Evolutionary conservation across 2,329 filamentous ascomycete species (phyloP).

Genomic region (Annulohypoxylon truncatum): DNA sequence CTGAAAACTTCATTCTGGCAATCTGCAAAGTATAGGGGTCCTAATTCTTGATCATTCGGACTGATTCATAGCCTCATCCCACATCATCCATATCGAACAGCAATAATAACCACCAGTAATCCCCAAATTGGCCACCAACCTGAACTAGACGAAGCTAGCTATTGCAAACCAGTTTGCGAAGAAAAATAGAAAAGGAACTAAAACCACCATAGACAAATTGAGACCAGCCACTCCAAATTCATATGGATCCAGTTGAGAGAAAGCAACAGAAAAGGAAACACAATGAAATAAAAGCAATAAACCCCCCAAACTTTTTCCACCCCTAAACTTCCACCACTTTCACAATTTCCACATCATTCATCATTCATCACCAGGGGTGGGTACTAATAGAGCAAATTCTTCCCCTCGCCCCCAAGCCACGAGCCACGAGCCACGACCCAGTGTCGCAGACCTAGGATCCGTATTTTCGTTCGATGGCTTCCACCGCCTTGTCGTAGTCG

Average conservation of each 20-base stretch:
- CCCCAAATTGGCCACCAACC: neutral
- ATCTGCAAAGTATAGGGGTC: neutral
- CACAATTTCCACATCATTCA: too few relatives aligned
- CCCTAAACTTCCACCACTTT: too few relatives aligned
- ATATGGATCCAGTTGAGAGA: too few relatives aligned
- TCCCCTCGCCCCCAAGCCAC: too few relatives aligned
- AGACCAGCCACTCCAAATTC: neutral
- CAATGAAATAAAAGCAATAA: too few relatives aligned
- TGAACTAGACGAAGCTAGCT: neutral
- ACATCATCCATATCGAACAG: neutral
- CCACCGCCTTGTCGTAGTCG: neutral
- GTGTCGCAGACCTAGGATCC: too few relatives aligned
- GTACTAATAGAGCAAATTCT: too few relatives aligned
- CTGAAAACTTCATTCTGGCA: neutral
- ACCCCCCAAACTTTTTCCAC: too few relatives aligned
- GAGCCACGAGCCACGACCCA: too few relatives aligned
- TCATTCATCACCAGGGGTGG: too few relatives aligned
- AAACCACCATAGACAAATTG: neutral
- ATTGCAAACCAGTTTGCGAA: neutral
- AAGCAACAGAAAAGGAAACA: too few relatives aligned
- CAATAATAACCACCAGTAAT: neutral
- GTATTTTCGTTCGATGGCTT: too few relatives aligned
- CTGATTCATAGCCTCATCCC: neutral
- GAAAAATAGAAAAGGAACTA: neutral
- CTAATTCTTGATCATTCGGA: neutral